These are phyloP conservation scores for Leonotis leonurus DNA, from an alignment of 257 asterid genomes.

Conservation along the genomic window DNA sequence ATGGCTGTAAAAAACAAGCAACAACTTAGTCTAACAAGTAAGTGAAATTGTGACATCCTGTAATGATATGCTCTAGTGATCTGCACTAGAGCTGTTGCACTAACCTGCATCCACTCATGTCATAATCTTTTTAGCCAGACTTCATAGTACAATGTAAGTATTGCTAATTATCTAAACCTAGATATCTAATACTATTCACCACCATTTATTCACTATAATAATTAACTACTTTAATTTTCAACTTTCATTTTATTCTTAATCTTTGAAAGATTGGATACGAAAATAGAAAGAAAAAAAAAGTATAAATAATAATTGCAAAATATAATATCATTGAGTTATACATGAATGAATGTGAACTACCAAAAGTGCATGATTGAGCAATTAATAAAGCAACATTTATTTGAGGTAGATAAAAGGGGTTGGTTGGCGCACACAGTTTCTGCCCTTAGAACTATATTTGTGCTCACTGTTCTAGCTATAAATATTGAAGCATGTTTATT, in stretches of 20 bases:
- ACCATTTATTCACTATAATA: no score
- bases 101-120: no score
- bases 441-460: background rate
- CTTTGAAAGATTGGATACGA: background rate
- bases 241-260: background rate
- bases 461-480: constrained; percentile 14
- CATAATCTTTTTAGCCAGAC: no score
- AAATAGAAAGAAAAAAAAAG: background rate
- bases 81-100: no score
- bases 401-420: background rate
- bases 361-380: constrained; percentile 18
- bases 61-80: no score
- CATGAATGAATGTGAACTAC: constrained; percentile 16
- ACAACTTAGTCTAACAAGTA: no score
- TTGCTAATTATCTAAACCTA: no score
- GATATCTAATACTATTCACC: no score
- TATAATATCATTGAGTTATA: background rate
- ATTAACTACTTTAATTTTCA: no score
- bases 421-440: constrained; percentile 20
- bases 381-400: background rate
- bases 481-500: background rate
- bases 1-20: no score
- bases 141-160: no score
- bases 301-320: background rate
- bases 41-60: no score